phyloP scores from a whole-genome alignment of 2,329 filamentous ascomycete genomes.

The Hypoxylon sp. region DNA sequence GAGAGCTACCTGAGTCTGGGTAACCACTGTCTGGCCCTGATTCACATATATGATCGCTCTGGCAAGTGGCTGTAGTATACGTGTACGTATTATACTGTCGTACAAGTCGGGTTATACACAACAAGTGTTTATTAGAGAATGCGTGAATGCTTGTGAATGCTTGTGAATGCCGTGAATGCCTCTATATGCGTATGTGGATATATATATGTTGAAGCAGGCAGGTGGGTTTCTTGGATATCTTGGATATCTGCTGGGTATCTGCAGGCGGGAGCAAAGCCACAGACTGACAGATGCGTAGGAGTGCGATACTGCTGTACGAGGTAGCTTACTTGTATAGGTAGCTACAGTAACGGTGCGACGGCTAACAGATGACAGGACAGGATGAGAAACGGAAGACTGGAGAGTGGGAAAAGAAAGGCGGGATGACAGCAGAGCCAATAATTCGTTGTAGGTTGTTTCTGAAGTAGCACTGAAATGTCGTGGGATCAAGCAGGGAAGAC shows the following conservation, averaged over 20 bases:
- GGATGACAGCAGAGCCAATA: background rate
- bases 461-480: slow-evolving; percentile 33
- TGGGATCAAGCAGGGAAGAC: slow-evolving; percentile 41
- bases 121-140: background rate
- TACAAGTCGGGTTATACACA: slow-evolving; percentile 14
- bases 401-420: slow-evolving; percentile 6
- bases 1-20: slow-evolving; percentile 10
- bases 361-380: background rate
- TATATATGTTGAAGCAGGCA: background rate
- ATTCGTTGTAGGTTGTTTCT: slow-evolving; percentile 14
- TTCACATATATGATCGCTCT: slow-evolving; percentile 1
- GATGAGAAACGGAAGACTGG: slow-evolving; percentile 14
- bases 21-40: slow-evolving; percentile 24
- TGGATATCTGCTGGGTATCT: slow-evolving; percentile 10
- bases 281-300: slow-evolving; percentile 3
- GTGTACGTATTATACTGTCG: slow-evolving; percentile 39
- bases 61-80: background rate
- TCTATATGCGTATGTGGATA: slow-evolving; percentile 7
- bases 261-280: slow-evolving; percentile 27
- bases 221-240: background rate
- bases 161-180: slow-evolving; percentile 19
- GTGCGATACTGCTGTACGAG: background rate
- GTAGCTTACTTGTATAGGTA: slow-evolving; percentile 21
- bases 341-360: slow-evolving; percentile 28
- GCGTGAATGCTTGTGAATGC: slow-evolving; percentile 19